Evolutionary conservation across 345 rosid genomes (phyloP), one percentile per base, ranked within the genome.

Genomic region (Moringa oleifera): DNA sequence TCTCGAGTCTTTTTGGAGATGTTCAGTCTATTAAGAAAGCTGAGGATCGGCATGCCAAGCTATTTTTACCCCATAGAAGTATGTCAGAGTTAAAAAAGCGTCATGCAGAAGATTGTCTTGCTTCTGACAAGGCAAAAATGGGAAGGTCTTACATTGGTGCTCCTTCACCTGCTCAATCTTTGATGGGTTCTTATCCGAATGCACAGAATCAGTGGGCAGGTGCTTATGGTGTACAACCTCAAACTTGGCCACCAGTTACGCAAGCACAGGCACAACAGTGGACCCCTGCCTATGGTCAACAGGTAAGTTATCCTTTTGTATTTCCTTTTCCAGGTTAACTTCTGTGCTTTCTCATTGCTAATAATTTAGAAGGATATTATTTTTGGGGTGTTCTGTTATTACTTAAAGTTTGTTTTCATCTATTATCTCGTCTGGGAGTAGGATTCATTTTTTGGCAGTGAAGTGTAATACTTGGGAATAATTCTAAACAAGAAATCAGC

Each of bases 181-280:
- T 77, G 71, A 77, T 85, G 73, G 85, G 85, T 79, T 79, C 85
- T 41, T 93, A 93, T 75, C 90, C 96, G 49, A 85, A 65, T 65
- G 68, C 85, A 16, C 98, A 83, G 62, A 73, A 82, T 67, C 97
- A 85, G 53, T 95, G 96, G 97, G 56, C 91, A 18, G 86, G 93
- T 72, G 81, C 87, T 61, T 91, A 89, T 66, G 89, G 82, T 58
- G 73, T 72, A 49, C 97, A 85, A 67, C 84, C 99, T 62, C 98
- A 91, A 77, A 67, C 86, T 71, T 95, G 98, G 98, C 98, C 96
- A 6, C 82, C 79, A 16, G 67, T 68, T 57, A 80, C 90, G 6
- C 91, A 82, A 52, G 79, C 86, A 64, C 96, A 83, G 64, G 64
- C 68, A 28, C 96, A 87, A 57, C 92, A 82, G 36, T 88, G 91